Evolutionary conservation across 169 alveolate species (phyloP).

Genomic region (Eimeria maxima): DNA sequence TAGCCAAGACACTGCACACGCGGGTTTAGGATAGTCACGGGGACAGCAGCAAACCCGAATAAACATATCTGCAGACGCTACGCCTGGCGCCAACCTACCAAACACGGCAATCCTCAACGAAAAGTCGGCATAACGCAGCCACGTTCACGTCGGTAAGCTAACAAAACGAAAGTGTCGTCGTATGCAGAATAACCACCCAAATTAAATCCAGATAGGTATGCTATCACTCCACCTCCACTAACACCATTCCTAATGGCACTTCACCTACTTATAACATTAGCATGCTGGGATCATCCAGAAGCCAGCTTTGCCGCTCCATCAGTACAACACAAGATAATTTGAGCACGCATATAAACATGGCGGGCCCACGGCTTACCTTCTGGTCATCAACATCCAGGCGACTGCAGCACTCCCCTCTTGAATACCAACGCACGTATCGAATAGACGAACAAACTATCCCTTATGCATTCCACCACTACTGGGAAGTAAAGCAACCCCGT

Average conservation of each 20-base stretch:
- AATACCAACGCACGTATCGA: not conserved
- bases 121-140: no score
- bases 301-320: not conserved
- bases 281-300: not conserved
- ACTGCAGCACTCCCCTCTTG: not conserved
- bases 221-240: not conserved
- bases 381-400: not conserved
- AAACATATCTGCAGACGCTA: not conserved
- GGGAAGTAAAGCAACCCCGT: no score
- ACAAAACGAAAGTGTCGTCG: not conserved
- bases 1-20: not conserved
- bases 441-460: no score
- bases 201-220: not conserved
- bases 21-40: not conserved
- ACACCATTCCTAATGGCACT: not conserved
- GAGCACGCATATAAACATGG: not conserved
- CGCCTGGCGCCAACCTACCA: not conserved
- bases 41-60: not conserved
- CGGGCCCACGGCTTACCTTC: not conserved
- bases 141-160: not conserved
- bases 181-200: not conserved
- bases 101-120: not conserved
- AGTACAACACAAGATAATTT: not conserved
- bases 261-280: not conserved
- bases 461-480: no score